phyloP scores from a whole-genome alignment of 495 filamentous ascomycete species.

The Aspergillus egyptiacus region DNA sequence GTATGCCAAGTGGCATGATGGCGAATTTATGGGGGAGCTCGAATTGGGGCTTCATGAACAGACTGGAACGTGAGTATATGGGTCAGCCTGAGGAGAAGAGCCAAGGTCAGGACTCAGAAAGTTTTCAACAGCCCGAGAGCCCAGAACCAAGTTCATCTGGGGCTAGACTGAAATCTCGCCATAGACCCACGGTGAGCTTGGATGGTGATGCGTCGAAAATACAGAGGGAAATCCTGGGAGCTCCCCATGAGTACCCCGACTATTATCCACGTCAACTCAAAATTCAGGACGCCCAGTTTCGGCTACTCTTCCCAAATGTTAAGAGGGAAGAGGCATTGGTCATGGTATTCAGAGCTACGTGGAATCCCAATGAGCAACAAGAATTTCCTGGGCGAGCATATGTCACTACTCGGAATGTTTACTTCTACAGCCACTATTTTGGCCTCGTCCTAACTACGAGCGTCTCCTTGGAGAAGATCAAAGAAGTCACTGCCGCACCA shows the following conservation, averaged over 20 bases:
- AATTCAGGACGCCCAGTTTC: constrained; percentile 88
- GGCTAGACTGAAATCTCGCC: constrained; percentile 29
- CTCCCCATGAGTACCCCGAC: constrained; percentile 60
- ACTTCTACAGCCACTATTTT: constrained; percentile 92
- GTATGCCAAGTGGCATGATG: constrained; percentile 76
- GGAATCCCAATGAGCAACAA: constrained; percentile 71
- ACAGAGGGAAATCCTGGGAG: constrained; percentile 33
- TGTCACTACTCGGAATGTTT: constrained; percentile 77
- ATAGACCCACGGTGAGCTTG: constrained; percentile 78
- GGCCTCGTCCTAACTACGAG: constrained; percentile 82
- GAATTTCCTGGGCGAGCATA: constrained; percentile 85
- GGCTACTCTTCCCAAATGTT: constrained; percentile 81
- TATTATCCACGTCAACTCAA: constrained; percentile 79
- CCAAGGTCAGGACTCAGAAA: constrained; percentile 25
- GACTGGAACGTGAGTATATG: constrained; percentile 51
- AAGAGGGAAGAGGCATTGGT: constrained; percentile 68
- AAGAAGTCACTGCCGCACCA: constrained; percentile 82
- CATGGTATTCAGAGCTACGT: constrained; percentile 68
- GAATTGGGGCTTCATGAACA: constrained; percentile 73
- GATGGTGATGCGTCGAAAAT: constrained; percentile 51
- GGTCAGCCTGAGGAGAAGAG: constrained; percentile 37
- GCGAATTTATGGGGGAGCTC: constrained; percentile 89
- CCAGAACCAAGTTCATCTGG: constrained; percentile 18
- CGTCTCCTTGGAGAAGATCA: constrained; percentile 64
- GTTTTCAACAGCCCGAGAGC: constrained; percentile 15